A percentile compares a stretch with the other conserved stretches of the same genome.
Evolutionary conservation across 2,329 filamentous ascomycete species (phyloP).

Genomic region (Colletotrichum sp.): DNA sequence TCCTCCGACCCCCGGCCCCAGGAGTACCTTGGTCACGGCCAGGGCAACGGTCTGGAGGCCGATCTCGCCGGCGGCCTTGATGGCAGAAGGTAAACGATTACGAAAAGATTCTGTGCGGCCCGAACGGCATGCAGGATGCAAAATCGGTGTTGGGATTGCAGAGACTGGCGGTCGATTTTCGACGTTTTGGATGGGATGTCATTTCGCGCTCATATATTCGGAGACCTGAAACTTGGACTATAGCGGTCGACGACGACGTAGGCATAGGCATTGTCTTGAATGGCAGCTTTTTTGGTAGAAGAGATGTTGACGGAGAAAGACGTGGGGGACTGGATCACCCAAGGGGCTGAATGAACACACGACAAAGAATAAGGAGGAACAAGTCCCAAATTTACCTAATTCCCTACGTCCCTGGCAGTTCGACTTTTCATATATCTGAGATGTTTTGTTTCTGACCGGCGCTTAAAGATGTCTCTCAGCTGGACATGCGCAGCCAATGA

Average conservation of each 20-base stretch:
- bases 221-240: neutral
- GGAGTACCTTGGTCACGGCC: conserved; percentile 51
- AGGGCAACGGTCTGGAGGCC: conserved; percentile 58
- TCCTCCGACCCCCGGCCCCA: conserved; percentile 66
- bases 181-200: neutral
- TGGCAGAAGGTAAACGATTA: conserved; percentile 30
- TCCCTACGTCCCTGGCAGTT: neutral
- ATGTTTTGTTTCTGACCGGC: neutral
- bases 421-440: neutral
- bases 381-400: conserved; percentile 17
- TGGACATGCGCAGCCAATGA: neutral
- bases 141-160: conserved; percentile 3
- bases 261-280: neutral
- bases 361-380: neutral
- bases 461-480: neutral
- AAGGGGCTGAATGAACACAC: neutral
- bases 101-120: neutral
- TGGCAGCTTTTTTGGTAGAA: neutral
- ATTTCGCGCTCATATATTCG: neutral
- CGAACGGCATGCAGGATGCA: neutral
- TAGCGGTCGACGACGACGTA: neutral
- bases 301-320: neutral
- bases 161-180: neutral
- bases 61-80: conserved; percentile 67
- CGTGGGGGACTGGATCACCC: neutral